phyloP scores from a whole-genome alignment of 129 eudicot species.

The Escallonia rubra region DNA sequence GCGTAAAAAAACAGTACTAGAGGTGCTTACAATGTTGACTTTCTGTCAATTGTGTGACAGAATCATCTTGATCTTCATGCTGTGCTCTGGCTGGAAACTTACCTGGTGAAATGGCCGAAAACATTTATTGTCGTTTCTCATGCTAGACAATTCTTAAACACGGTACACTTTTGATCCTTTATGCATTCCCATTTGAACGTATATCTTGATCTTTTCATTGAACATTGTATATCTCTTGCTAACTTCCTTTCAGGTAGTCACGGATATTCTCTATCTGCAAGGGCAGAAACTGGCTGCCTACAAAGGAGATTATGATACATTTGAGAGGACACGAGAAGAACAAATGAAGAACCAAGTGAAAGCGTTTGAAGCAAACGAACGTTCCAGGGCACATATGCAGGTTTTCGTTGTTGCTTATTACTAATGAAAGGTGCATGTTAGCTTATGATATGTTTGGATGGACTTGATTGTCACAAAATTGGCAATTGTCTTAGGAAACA shows the following conservation, averaged over 20 bases:
- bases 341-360: constrained; percentile 75
- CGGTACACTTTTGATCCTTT: constrained; percentile 41
- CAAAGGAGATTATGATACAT: constrained; percentile 90
- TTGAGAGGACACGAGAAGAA: constrained; percentile 96
- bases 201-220: background rate
- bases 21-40: no score
- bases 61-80: constrained; percentile 99
- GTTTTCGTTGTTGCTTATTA: constrained; percentile 28
- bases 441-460: constrained; percentile 8
- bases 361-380: constrained; percentile 93
- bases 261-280: constrained; percentile 94
- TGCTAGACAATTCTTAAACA: constrained; percentile 94
- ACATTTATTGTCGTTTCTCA: constrained; percentile 99
- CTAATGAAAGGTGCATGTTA: background rate
- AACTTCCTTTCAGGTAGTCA: constrained; percentile 60
- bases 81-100: constrained; percentile 91
- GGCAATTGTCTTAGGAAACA: background rate
- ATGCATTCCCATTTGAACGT: background rate
- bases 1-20: no score
- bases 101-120: constrained; percentile 97
- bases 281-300: constrained; percentile 70
- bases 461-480: background rate
- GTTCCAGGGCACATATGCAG: constrained; percentile 96
- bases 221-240: constrained; percentile 1
- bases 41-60: constrained; percentile 31